These are phyloP conservation scores for Mucor velutinosus DNA, from an alignment of 371 early-diverging fungal genomes.

Conservation along the genomic window DNA sequence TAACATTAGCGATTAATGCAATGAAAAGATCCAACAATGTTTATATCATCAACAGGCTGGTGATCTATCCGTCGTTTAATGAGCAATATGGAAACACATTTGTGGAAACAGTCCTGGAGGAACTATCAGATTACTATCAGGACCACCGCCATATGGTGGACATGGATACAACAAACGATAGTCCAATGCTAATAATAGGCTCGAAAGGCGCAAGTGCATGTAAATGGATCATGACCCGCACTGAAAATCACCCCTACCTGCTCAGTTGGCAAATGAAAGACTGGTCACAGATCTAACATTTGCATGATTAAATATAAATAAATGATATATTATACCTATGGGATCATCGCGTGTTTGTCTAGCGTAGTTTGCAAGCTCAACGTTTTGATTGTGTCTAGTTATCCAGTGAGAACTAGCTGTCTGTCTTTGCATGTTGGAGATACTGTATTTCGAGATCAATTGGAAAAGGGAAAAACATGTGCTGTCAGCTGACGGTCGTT, in stretches of 20 bases:
- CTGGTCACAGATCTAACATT: background rate
- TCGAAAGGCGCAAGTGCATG: background rate
- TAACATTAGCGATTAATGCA: background rate
- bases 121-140: background rate
- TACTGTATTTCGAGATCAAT: too few relatives aligned
- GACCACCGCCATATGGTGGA: background rate
- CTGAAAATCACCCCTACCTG: background rate
- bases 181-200: background rate
- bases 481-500: too few relatives aligned
- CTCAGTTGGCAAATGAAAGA: background rate
- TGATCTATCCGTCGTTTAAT: background rate
- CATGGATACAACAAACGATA: background rate
- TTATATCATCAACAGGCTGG: background rate
- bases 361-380: too few relatives aligned
- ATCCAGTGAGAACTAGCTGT: too few relatives aligned
- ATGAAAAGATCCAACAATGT: background rate
- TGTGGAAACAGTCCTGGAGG: background rate
- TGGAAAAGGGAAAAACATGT: too few relatives aligned
- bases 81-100: background rate
- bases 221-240: background rate
- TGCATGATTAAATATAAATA: background rate
- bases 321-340: background rate
- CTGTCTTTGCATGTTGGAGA: too few relatives aligned
- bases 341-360: too few relatives aligned
- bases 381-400: too few relatives aligned